Conservation (phyloP, 306 rosid species). For the Neltuma alba region DNA sequence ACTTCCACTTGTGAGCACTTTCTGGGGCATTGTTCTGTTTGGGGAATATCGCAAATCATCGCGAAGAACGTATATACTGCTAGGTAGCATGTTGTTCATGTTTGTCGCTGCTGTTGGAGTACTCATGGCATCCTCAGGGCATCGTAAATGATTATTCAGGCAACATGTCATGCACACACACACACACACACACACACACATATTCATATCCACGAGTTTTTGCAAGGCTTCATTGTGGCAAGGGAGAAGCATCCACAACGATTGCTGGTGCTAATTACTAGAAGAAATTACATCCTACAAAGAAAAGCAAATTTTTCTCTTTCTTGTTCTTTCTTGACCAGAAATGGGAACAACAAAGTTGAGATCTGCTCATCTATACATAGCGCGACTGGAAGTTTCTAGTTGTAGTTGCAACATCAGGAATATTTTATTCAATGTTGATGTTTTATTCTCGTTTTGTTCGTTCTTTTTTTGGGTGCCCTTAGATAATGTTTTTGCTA, state of each 20-base stretch:
- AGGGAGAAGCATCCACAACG: too few relatives aligned
- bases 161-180: not conserved
- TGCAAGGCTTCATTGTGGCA: too few relatives aligned
- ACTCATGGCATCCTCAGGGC: slow-evolving; percentile 85
- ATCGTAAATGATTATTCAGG: slow-evolving; percentile 52
- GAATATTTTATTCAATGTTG: too few relatives aligned
- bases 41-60: slow-evolving; percentile 89
- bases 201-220: not conserved
- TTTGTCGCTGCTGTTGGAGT: slow-evolving; percentile 69
- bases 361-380: too few relatives aligned
- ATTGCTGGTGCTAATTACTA: not conserved
- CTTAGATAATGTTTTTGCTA: not conserved
- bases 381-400: too few relatives aligned
- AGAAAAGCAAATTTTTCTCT: too few relatives aligned
- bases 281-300: too few relatives aligned
- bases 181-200: too few relatives aligned
- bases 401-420: too few relatives aligned
- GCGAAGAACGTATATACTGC: slow-evolving; percentile 64
- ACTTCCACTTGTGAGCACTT: slow-evolving; percentile 89
- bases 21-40: slow-evolving; percentile 79
- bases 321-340: too few relatives aligned
- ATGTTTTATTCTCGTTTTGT: not conserved
- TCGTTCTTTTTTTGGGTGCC: not conserved
- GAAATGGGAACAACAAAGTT: too few relatives aligned
- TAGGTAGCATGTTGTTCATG: slow-evolving; percentile 71